These are phyloP conservation scores for Umbelopsis ramanniana DNA, from an alignment of 192 early-diverging fungal species.

Conservation along the genomic window DNA sequence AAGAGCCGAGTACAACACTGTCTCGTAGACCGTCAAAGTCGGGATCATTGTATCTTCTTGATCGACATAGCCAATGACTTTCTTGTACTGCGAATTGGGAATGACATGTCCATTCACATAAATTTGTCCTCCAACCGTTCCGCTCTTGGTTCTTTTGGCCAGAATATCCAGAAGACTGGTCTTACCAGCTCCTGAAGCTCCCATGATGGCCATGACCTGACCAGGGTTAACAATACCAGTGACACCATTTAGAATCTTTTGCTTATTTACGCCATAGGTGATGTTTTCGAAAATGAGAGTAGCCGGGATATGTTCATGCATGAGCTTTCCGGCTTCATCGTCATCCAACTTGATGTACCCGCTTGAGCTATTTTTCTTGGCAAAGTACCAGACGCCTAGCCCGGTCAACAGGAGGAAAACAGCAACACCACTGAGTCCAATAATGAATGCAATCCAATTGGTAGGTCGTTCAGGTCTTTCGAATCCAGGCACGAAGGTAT, in stretches of 20 bases:
- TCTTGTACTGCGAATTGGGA: conserved; percentile 69
- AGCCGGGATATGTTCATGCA: conserved; percentile 75
- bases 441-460: conserved; percentile 47
- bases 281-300: conserved; percentile 68
- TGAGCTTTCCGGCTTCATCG: conserved; percentile 68
- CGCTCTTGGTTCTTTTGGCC: conserved; percentile 73
- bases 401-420: conserved; percentile 37
- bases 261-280: conserved; percentile 58
- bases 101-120: conserved; percentile 77
- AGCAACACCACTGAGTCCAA: conserved; percentile 44
- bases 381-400: conserved; percentile 28
- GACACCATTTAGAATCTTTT: conserved; percentile 65
- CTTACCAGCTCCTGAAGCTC: conserved; percentile 92
- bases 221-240: conserved; percentile 81
- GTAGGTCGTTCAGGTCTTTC: conserved; percentile 40
- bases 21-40: conserved; percentile 75
- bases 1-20: conserved; percentile 85
- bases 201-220: conserved; percentile 92
- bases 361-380: conserved; percentile 23
- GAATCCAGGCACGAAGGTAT: conserved; percentile 84
- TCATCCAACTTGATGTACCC: conserved; percentile 51
- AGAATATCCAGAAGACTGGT: conserved; percentile 91
- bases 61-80: conserved; percentile 74
- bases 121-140: conserved; percentile 73
- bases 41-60: conserved; percentile 60